A percentile compares a stretch with the other conserved stretches of the same genome.
Conservation (phyloP, 2,329 filamentous ascomycete species). For the Lojkania enalia region DNA sequence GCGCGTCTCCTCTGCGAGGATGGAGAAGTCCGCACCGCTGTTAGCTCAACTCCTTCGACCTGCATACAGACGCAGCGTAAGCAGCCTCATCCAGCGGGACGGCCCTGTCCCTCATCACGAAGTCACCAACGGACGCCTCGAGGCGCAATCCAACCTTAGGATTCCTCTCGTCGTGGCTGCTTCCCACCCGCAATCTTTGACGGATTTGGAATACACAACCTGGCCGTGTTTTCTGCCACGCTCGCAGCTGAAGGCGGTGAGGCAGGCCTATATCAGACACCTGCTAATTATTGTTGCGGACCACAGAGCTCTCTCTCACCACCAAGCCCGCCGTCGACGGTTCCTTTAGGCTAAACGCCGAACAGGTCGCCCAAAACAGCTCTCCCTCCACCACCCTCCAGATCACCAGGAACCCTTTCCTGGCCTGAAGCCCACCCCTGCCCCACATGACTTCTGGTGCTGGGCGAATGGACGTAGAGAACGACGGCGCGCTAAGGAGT, state of each 20-base stretch:
- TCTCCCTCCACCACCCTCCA: conserved; percentile 19
- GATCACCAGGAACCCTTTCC: conserved; percentile 21
- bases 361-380: conserved; percentile 24
- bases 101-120: conserved; percentile 25
- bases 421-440: conserved; percentile 21
- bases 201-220: conserved; percentile 25
- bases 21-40: conserved; percentile 10
- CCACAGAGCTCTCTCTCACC: conserved; percentile 17
- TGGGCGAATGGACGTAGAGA: conserved; percentile 24
- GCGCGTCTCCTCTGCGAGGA: not conserved
- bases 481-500: conserved; percentile 19
- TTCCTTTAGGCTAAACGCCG: conserved; percentile 32
- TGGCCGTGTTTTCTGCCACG: too few species aligned
- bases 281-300: conserved; percentile 25
- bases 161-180: conserved; percentile 3
- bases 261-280: conserved; percentile 22
- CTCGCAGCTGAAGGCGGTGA: conserved; percentile 8
- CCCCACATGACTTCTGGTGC: conserved; percentile 14
- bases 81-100: conserved; percentile 30
- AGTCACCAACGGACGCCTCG: too few species aligned
- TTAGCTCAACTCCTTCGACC: conserved; percentile 11
- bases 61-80: conserved; percentile 24
- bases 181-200: not conserved
- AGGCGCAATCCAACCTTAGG: not conserved
- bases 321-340: conserved; percentile 24